phyloP scores from a whole-genome alignment of 1,284 basidiomycete species.

The Ustilago loliicola region DNA sequence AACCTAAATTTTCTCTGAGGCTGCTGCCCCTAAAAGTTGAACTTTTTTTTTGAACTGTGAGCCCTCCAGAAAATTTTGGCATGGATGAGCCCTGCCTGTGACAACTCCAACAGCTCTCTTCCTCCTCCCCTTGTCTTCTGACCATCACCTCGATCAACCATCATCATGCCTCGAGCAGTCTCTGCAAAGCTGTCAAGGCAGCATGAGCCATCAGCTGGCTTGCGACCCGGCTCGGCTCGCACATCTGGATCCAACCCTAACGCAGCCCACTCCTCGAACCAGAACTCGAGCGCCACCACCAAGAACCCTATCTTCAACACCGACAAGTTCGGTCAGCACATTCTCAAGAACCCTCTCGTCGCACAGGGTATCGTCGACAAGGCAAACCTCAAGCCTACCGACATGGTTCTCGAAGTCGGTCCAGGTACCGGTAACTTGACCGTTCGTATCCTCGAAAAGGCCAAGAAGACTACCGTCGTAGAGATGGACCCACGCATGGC shows the following conservation, averaged over 20 bases:
- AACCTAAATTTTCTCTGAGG: not conserved
- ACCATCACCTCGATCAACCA: conserved; percentile 21
- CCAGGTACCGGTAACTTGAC: conserved; percentile 99
- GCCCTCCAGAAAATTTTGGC: conserved; percentile 23
- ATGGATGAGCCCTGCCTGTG: not conserved
- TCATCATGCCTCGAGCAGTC: conserved; percentile 88
- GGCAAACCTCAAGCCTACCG: conserved; percentile 93
- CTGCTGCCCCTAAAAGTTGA: not conserved
- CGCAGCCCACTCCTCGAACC: conserved; percentile 60
- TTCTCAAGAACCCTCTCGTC: conserved; percentile 91
- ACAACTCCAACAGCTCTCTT: not conserved
- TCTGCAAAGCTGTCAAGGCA: conserved; percentile 82
- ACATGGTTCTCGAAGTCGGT: conserved; percentile 96
- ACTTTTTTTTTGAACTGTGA: not conserved
- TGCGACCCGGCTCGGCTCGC: conserved; percentile 72
- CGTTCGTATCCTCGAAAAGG: conserved; percentile 91
- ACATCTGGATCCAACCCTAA: conserved; percentile 62
- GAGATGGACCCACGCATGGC: conserved; percentile 99
- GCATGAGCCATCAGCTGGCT: conserved; percentile 80
- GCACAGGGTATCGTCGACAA: conserved; percentile 79
- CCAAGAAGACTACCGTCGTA: conserved; percentile 90
- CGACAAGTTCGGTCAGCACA: conserved; percentile 94
- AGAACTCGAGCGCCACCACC: conserved; percentile 62
- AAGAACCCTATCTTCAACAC: conserved; percentile 77
- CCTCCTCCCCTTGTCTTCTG: not conserved